Evolutionary conservation across 768 basidiomycete genomes (phyloP), one percentile per base, ranked within the genome.

Genomic region (Suillus paluster): DNA sequence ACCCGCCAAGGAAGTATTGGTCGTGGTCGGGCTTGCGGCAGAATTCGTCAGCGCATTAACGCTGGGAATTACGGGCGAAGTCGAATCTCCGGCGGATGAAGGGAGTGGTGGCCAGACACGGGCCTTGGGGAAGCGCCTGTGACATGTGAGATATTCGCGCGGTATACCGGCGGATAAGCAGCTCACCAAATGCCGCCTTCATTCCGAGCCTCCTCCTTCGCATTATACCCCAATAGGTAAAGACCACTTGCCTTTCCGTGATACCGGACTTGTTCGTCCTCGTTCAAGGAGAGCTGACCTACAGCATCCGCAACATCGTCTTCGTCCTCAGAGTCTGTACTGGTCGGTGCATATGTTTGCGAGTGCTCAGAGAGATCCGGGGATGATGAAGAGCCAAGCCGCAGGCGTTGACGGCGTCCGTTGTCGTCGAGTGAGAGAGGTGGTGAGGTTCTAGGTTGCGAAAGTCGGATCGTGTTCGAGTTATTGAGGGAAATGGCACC

Each of bases 241-340:
- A 95, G 74, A 2, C 93, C 92, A 62, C 90, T 92, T 5, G 85
- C 89, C 73, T 92, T 92, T 33, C 94, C 93, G 68, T 96, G 94
- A 73, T 89, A 95, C 41, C 94, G 79, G 14, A 96, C 86, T 71
- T 95, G 87, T 60, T 86, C 84, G 58, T 95, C 91, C 77, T 96
- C 94, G 68, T 96, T 94, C 67, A 96, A 69, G 64, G 90, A 92
- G 62, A 96, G 79, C 75, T 95, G 93, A 3, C 94, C 94, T 5
- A 95, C 83, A 33, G 92, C 93, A 61, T 88, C 86, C 36, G 84
- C 81, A 4, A 90, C 71, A 58, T 83, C 81, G 46, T 79, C 80
- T 50, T 82, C 81, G 41, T 75, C 75, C 21, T 73, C 73, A 9
- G 71, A 70, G 21, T 73, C 73, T 4, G 78, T 72, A 67, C 79